Conservation (phyloP, 2,329 filamentous ascomycete species). For the Trichoderma gracile region DNA sequence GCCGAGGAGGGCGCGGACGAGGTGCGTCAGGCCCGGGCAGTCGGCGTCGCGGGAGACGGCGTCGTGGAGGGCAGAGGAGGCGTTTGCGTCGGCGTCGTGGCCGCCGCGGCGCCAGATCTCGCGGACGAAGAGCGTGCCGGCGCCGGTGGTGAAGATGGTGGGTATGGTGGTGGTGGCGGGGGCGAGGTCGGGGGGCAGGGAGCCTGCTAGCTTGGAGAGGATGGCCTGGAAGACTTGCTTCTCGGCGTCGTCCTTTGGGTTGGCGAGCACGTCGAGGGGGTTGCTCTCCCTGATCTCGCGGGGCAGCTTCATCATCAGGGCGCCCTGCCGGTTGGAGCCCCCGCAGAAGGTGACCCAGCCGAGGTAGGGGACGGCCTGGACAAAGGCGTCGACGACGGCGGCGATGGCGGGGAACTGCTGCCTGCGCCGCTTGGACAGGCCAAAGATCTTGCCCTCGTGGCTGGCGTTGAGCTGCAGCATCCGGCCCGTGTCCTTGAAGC, state of each 20-base stretch:
- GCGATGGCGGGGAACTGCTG: conserved; percentile 82
- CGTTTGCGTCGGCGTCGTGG: conserved; percentile 53
- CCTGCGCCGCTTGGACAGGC: conserved; percentile 77
- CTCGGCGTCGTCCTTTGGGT: conserved; percentile 32
- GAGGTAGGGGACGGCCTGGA: conserved; percentile 68
- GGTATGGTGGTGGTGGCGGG: conserved; percentile 46
- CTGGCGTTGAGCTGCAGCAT: conserved; percentile 55
- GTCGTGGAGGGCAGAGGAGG: conserved; percentile 70
- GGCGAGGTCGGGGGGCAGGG: conserved; percentile 45
- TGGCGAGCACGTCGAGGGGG: conserved; percentile 55
- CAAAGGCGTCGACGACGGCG: conserved; percentile 74
- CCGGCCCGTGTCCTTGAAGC: conserved; percentile 58
- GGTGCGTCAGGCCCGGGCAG: conserved; percentile 72
- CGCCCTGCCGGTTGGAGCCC: conserved; percentile 83
- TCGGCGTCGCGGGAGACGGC: conserved; percentile 68
- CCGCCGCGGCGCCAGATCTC: conserved; percentile 56
- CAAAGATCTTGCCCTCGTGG: conserved; percentile 63
- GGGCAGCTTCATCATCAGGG: conserved; percentile 70
- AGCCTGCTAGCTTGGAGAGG: conserved; percentile 41
- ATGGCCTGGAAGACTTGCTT: conserved; percentile 41
- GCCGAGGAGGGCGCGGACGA: conserved; percentile 68
- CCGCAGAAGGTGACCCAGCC: conserved; percentile 79
- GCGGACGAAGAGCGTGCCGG: conserved; percentile 48
- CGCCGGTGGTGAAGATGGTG: conserved; percentile 46
- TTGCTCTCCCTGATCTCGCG: conserved; percentile 59